Base-by-base conservation (phyloP, 1,284 basidiomycete genomes). In the Melampsora americana region DNA sequence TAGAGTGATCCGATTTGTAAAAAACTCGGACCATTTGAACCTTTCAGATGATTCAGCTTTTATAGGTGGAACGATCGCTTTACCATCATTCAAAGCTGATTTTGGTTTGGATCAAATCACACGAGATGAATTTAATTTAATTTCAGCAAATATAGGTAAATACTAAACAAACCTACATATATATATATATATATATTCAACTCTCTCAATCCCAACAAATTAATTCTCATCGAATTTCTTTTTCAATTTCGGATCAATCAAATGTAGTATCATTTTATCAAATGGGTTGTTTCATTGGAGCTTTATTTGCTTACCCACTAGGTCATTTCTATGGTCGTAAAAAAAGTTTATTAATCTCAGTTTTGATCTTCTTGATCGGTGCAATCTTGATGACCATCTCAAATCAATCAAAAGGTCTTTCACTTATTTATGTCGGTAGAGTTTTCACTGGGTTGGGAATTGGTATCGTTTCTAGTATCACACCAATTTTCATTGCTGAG, bases 401-500 rank as follows among this genome's bases (percentile, higher is more conserved):
- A 32, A 78, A 53, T 32, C 48, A 64, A 28, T 26, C 44, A 7
- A 79, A 77, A 6, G 78, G 78, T 32, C 78, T 81, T 26, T 79
- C 71, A 0, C 80, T 79, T 23, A 81, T 79, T 70, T 82, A 79
- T 62, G 80, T 69, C 18, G 82, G 82, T 11, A 77, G 82, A 9
- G 79, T 80, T 44, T 61, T 83, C n/a, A 80, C 82, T 2, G 82
- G 82, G 62, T 35, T 80, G 20, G 79, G 79, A 26, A 81, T 82
- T 62, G 82, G 82, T 30, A 77, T 77, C 0, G 79, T 80, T 2
- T 82, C 80, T 9, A 81, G 80, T 77, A 44, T 83, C 2, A 80
- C 81, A 1, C 82, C 82, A n/a, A 79, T 80, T 23, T 83, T 82
- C 79, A 82, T 83, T 56, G 72, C 80, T 3, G 82, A 82, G 53